Conservation (phyloP, 2,329 filamentous ascomycete genomes). For the Epichloe uncinata region DNA sequence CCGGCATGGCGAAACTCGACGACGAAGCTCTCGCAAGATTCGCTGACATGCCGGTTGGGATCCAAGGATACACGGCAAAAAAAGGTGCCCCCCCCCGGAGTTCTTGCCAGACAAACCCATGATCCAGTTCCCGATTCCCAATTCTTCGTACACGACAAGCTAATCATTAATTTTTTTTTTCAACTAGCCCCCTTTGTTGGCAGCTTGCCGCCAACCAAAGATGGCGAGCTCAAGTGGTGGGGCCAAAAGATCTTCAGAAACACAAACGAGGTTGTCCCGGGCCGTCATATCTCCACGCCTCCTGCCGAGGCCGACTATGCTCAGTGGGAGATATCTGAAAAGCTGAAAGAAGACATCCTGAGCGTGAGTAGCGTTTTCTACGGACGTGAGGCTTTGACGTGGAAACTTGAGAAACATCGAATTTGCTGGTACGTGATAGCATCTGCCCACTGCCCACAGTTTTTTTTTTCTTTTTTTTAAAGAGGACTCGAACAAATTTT, state of each 20-base stretch:
- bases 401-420: conserved; percentile 48
- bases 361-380: conserved; percentile 45
- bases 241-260: conserved; percentile 47
- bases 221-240: conserved; percentile 45
- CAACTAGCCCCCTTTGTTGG: conserved; percentile 42
- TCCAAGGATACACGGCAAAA: conserved; percentile 26
- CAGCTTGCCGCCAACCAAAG: conserved; percentile 39
- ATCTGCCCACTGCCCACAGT: neutral
- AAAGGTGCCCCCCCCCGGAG: conserved; percentile 16
- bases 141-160: too few relatives aligned
- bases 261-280: conserved; percentile 36
- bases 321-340: conserved; percentile 46
- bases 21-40: conserved; percentile 31
- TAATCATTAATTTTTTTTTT: too few relatives aligned
- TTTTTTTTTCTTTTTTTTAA: neutral
- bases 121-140: too few relatives aligned
- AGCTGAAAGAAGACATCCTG: conserved; percentile 45
- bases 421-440: conserved; percentile 47
- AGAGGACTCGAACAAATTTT: neutral
- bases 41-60: conserved; percentile 34
- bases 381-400: conserved; percentile 38
- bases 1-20: conserved; percentile 41
- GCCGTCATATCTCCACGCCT: conserved; percentile 41
- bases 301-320: conserved; percentile 42
- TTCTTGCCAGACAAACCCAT: too few relatives aligned